Evolutionary conservation across 106 monocot genomes (phyloP).

Genomic region (Alisma plantagoaquatica): DNA sequence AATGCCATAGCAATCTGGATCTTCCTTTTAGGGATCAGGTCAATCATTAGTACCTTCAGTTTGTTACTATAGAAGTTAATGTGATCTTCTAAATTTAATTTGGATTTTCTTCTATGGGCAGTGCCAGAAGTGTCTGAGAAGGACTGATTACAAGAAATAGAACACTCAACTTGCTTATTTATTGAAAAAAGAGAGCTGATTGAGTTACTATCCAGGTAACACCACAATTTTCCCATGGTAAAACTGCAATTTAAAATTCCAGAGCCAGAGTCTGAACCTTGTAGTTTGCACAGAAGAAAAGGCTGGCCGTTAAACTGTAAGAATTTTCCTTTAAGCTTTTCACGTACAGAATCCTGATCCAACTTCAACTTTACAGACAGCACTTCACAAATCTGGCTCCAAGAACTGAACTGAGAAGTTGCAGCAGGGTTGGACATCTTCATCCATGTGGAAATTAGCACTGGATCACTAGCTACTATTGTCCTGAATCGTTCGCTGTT

Average conservation of each 20-base stretch:
- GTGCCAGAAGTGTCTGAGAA: slow-evolving; percentile 8
- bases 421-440: slow-evolving; percentile 6
- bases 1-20: slow-evolving; percentile 37
- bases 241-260: slow-evolving; percentile 36
- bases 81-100: slow-evolving; percentile 16
- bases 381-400: slow-evolving; percentile 12
- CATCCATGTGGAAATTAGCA: neutral
- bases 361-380: slow-evolving; percentile 22
- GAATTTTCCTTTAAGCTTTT: slow-evolving; percentile 23
- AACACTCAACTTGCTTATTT: slow-evolving; percentile 20
- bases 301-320: slow-evolving; percentile 15
- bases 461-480: no score
- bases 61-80: slow-evolving; percentile 18
- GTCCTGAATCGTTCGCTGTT: no score
- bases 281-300: slow-evolving; percentile 50
- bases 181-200: slow-evolving; percentile 18
- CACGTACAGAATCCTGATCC: slow-evolving; percentile 20
- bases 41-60: slow-evolving; percentile 22
- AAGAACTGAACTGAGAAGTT: neutral
- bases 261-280: slow-evolving; percentile 9
- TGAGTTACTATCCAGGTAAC: slow-evolving; percentile 41
- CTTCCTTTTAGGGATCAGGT: slow-evolving; percentile 33
- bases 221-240: slow-evolving; percentile 45
- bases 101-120: neutral
- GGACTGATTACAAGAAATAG: slow-evolving; percentile 11